A percentile compares a stretch with the other conserved stretches of the same genome.
Evolutionary conservation across 169 alveolate species (phyloP).

Genomic region (Plasmodium gallinaceum): DNA sequence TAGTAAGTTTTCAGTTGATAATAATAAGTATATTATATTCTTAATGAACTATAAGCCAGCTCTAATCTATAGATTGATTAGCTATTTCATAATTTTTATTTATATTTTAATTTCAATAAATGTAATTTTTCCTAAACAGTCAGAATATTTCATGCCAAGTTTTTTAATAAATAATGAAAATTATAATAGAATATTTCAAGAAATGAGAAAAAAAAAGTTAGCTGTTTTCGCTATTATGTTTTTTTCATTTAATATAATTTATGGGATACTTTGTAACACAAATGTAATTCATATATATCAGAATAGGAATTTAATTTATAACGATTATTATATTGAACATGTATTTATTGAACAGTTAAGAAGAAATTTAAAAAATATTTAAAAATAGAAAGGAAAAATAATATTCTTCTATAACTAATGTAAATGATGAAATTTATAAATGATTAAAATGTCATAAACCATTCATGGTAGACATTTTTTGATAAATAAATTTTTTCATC

Average conservation of each 20-base stretch:
- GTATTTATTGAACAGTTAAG: constrained; percentile 11
- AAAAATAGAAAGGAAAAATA: not conserved
- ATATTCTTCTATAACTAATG: not conserved
- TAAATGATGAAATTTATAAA: constrained; percentile 48
- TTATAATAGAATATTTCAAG: constrained; percentile 31
- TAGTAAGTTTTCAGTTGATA: constrained; percentile 9
- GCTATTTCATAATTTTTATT: constrained; percentile 19
- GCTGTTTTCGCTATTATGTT: constrained; percentile 25
- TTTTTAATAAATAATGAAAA: constrained; percentile 29
- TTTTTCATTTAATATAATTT: constrained; percentile 41
- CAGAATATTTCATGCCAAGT: constrained; percentile 24
- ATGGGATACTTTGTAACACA: constrained; percentile 55
- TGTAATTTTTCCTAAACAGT: constrained; percentile 30
- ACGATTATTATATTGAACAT: constrained; percentile 30
- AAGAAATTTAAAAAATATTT: constrained; percentile 7
- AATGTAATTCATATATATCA: constrained; percentile 58
- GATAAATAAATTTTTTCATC: constrained; percentile 56
- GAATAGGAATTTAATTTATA: constrained; percentile 46
- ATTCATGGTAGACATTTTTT: constrained; percentile 62
- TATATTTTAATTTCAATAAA: constrained; percentile 22
- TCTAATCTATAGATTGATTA: constrained; percentile 20
- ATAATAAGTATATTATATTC: constrained; percentile 30
- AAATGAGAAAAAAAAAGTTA: constrained; percentile 43
- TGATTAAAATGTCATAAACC: constrained; percentile 70
- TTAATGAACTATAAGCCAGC: constrained; percentile 39